Evolutionary conservation across 352 stramenopile genomes (phyloP).

Genomic region (Pythium brassicae): DNA sequence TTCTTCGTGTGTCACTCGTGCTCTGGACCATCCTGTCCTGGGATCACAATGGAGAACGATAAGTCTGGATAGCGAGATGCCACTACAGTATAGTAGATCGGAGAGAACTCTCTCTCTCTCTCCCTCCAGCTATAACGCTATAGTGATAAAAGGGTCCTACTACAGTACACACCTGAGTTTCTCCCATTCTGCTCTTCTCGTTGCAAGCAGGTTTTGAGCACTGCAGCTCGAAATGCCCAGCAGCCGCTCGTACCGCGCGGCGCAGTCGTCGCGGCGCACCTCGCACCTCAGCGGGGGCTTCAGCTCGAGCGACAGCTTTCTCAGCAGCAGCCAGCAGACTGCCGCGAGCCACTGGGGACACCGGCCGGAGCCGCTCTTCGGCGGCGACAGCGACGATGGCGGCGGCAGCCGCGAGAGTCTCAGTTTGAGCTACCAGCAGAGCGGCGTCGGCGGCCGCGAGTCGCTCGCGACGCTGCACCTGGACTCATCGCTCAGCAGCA

Average conservation of each 20-base stretch:
- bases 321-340: constrained; percentile 7
- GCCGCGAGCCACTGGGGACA: background rate
- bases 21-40: too few relatives aligned
- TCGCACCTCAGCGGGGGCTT: constrained; percentile 5
- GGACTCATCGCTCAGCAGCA: constrained; percentile 18
- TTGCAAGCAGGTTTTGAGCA: too few relatives aligned
- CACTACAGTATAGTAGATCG: too few relatives aligned
- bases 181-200: background rate
- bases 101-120: too few relatives aligned
- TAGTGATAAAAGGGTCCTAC: too few relatives aligned
- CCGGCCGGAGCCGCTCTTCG: constrained; percentile 10
- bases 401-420: constrained; percentile 8
- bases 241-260: constrained; percentile 5
- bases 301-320: background rate
- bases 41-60: too few relatives aligned
- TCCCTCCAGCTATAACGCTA: too few relatives aligned
- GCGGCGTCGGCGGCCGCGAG: constrained; percentile 3
- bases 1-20: too few relatives aligned
- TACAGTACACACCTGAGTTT: background rate
- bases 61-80: too few relatives aligned
- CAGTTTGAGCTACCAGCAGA: constrained; percentile 3
- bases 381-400: constrained; percentile 5
- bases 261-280: constrained; percentile 8
- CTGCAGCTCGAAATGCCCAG: constrained; percentile 3
- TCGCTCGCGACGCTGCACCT: constrained; percentile 18